phyloP scores from a whole-genome alignment of 2,329 filamentous ascomycete genomes.

The Fusarium sp. region DNA sequence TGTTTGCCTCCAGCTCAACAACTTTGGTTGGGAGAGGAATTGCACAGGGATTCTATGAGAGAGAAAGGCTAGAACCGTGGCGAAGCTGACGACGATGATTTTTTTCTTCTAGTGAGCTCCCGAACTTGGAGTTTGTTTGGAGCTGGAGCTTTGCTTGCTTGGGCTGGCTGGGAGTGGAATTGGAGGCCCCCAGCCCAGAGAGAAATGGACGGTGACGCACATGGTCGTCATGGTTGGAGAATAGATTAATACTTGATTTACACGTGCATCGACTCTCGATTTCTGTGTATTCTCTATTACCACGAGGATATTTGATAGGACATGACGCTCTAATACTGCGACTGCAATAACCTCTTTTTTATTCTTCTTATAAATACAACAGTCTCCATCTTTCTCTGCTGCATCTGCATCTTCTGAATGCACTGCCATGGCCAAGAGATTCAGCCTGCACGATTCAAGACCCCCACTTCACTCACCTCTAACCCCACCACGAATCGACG shows the following conservation, averaged over 20 bases:
- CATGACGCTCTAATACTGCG: neutral
- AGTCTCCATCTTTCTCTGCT: neutral
- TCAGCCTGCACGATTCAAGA: slow-evolving; percentile 17
- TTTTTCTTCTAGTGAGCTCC: slow-evolving; percentile 16
- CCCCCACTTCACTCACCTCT: neutral
- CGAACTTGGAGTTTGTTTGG: neutral
- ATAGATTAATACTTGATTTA: slow-evolving; percentile 17
- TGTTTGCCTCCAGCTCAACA: slow-evolving; percentile 23
- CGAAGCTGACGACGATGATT: slow-evolving; percentile 42
- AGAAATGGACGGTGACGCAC: slow-evolving; percentile 45
- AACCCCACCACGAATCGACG: slow-evolving; percentile 21
- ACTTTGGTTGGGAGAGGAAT: slow-evolving; percentile 10
- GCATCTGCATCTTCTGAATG: neutral
- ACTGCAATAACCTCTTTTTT: neutral
- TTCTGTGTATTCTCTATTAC: neutral
- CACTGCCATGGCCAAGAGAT: slow-evolving; percentile 19
- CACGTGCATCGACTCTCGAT: slow-evolving; percentile 31
- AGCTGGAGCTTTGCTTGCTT: neutral
- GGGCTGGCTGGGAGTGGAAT: neutral
- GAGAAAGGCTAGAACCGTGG: slow-evolving; percentile 27
- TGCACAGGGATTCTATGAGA: neutral
- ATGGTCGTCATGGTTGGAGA: slow-evolving; percentile 47
- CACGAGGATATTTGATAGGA: slow-evolving; percentile 2
- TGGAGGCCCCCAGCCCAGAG: slow-evolving; percentile 29
- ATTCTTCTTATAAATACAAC: neutral